Evolutionary conservation across 75 land plant genomes (phyloP).

Genomic region (Selaginella tamariscina): DNA sequence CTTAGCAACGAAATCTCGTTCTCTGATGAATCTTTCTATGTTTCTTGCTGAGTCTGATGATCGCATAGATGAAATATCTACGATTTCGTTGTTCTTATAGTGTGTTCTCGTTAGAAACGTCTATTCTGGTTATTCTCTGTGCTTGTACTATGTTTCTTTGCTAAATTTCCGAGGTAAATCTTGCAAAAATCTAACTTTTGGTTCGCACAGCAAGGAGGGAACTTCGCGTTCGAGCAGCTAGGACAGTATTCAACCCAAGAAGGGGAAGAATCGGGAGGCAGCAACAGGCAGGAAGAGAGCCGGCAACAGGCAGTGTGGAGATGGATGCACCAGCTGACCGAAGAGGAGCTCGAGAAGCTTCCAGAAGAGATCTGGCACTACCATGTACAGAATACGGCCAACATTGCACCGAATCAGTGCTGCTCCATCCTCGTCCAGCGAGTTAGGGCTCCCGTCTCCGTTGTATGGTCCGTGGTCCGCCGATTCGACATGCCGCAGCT

Average conservation of each 20-base stretch:
- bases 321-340: not conserved
- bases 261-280: not conserved
- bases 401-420: slow-evolving; percentile 17
- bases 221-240: not conserved
- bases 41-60: too few species aligned
- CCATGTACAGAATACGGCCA: not conserved
- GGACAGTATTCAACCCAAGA: not conserved
- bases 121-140: too few species aligned
- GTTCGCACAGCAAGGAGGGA: not conserved
- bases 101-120: too few species aligned
- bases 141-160: too few species aligned
- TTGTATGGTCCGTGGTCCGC: slow-evolving; percentile 25
- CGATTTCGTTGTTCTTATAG: too few species aligned
- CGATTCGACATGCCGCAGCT: slow-evolving; percentile 24
- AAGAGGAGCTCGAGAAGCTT: not conserved
- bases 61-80: too few species aligned
- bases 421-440: slow-evolving; percentile 21
- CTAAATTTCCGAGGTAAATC: too few species aligned
- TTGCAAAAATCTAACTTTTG: too few species aligned
- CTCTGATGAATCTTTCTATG: too few species aligned
- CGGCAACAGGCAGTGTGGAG: not conserved
- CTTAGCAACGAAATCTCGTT: too few species aligned
- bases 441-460: slow-evolving; percentile 16
- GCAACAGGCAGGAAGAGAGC: too few species aligned
- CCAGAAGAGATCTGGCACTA: not conserved